These are phyloP conservation scores for Colletotrichum eremochloae DNA, from an alignment of 2,329 filamentous ascomycete species.

Conservation along the genomic window DNA sequence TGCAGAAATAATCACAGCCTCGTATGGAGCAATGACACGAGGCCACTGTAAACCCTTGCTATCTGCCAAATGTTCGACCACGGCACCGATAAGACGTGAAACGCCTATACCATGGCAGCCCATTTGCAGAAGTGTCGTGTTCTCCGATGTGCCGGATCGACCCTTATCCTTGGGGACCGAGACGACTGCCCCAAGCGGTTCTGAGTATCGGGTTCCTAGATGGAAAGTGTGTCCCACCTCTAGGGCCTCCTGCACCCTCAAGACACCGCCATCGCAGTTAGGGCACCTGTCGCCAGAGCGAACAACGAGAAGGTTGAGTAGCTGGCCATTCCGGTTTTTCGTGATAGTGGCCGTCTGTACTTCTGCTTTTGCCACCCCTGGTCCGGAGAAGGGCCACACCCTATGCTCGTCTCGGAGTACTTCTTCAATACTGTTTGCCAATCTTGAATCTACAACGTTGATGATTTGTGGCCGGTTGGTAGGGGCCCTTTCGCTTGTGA, in stretches of 20 bases:
- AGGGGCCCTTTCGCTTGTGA: constrained; percentile 37
- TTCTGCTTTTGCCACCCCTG: constrained; percentile 5
- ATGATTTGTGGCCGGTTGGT: constrained; percentile 45
- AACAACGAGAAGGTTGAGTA: constrained; percentile 75
- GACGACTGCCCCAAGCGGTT: constrained; percentile 77
- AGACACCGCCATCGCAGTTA: constrained; percentile 71
- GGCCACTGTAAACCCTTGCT: constrained; percentile 88
- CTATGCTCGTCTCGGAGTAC: constrained; percentile 41
- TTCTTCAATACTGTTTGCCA: constrained; percentile 46
- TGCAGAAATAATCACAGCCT: constrained; percentile 75
- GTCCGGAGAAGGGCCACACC: constrained; percentile 9
- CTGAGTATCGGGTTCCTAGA: constrained; percentile 89
- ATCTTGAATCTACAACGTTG: constrained; percentile 53
- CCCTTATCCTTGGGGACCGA: constrained; percentile 53
- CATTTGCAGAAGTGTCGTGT: constrained; percentile 79
- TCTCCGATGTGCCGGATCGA: background rate
- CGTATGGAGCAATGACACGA: constrained; percentile 85
- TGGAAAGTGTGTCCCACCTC: constrained; percentile 97
- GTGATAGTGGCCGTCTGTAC: constrained; percentile 45
- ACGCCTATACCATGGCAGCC: constrained; percentile 97
- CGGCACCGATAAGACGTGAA: constrained; percentile 88
- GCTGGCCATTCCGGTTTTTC: constrained; percentile 50
- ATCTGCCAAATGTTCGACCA: constrained; percentile 82
- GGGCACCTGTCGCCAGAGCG: constrained; percentile 79
- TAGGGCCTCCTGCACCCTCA: constrained; percentile 80